Base-by-base conservation (phyloP, 805 yeast genomes). In the Monosporozyma unispora region DNA sequence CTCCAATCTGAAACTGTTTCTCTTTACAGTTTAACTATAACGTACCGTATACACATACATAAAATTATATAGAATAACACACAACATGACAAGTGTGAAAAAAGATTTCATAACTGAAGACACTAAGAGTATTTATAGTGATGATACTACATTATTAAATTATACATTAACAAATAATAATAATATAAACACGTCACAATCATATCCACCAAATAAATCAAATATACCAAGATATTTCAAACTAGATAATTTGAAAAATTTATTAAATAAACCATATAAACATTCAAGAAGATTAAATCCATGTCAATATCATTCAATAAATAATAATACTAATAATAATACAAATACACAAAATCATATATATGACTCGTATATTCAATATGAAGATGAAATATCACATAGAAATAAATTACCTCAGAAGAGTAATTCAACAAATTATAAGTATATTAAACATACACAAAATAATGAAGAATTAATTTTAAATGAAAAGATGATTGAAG, bases 271-370 rank as follows among this genome's bases (percentile, higher is more conserved):
- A 9, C 25, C 42, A 21, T 38, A 38, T 21, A 35, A 41, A 14
- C 18, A 45, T 25, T 45, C 31, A 14, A 47, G 51, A 29, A 41
- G 55, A 19, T 27, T 48, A 6, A 43, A 52, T 41, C 53, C 55
- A 9, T 35, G 40, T 14, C 21, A 18, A 27, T 52, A 48, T 40
- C 55, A 52, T 29, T 21, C 45, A 9, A 19, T 39, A 2, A 47
- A 35, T 8, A 43, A 29, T 39, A 23, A 12, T 1, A 5, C 27
- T 25, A n/a, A 29, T 28, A 27, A 29, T 38, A 33, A 40, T 14
- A 19, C 8, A 14, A 16, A 7, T 21, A 8, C 23, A 12, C 3
- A 22, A 2, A 21, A 21, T 9, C 16, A 47, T 42, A 28, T 27
- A 16, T 46, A 18, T 27, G 31, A 47, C 16, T 33, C n/a, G 18